Base-by-base conservation (phyloP, 805 yeast genomes). In the Kuraishia capsulata region DNA sequence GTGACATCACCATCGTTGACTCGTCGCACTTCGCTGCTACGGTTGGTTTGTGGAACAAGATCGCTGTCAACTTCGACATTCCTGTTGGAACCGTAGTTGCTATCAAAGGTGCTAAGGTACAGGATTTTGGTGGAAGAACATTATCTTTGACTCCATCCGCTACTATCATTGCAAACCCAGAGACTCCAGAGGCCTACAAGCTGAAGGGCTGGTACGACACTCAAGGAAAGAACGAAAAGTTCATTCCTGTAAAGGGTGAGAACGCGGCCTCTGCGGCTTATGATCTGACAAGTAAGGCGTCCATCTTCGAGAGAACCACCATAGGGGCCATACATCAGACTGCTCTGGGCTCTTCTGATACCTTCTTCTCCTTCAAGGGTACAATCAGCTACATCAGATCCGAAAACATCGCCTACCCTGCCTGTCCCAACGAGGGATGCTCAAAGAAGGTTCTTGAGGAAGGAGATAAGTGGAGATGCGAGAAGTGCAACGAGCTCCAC, bases 171-270 rank as follows among this genome's bases (percentile, higher is more conserved):
- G 71, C 84, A 10, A 85, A 86, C 51, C 98, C 98, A 2, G 96
- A 89, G 53, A 73, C 84, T 18, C 80, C 85, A 16, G 96, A 87
- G 56, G 90, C 97, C 3, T 87, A 78, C 57, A 71, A 76, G 39
- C 71, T 92, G 48, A 86, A 87, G 59, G 97, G 97, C 5, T 92
- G 99, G 99, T 92, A 78, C 53, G 95, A 87, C 52, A 73, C 81
- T 30, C 77, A 73, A 48, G 97, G 96, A 30, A 69, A 70, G 18
- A 61, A 65, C 39, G 77, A 76, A 40, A 61, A 57, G 30, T 88
- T 84, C 64, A 73, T 74, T 48, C 64, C 78, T 9, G 59, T 86
- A 54, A 78, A 75, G 51, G 57, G 64, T 4, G 88, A 80, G 46
- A 51, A 55, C 17, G 42, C 59, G 17, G 48, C 62, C n/a, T 56